Conservation (phyloP, 2,329 filamentous ascomycete species). For the Neofusicoccum parvum region DNA sequence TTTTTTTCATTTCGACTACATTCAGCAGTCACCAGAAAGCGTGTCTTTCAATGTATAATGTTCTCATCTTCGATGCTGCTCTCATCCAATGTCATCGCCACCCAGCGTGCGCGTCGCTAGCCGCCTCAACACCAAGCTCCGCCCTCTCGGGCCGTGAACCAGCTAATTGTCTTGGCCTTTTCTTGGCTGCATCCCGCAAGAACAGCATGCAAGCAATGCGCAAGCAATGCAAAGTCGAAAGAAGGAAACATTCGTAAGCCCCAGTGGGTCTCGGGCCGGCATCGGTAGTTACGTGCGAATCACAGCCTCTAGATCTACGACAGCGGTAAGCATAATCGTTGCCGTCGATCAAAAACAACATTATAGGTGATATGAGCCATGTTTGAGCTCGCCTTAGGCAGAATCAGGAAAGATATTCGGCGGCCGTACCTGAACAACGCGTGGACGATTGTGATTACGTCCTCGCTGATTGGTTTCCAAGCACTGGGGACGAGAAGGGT, state of each 20-base stretch:
- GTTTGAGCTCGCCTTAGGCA: background rate
- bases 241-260: conserved; percentile 17
- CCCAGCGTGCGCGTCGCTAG: background rate
- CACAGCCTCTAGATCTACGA: background rate
- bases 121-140: background rate
- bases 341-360: background rate
- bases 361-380: background rate
- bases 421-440: background rate
- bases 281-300: background rate
- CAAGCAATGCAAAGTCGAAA: background rate
- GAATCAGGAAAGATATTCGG: background rate
- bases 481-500: background rate
- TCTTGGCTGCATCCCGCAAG: conserved; percentile 11
- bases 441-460: background rate
- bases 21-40: background rate
- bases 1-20: too few species aligned
- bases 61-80: background rate
- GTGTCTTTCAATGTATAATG: background rate
- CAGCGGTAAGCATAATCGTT: conserved; percentile 12
- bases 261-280: background rate
- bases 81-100: background rate
- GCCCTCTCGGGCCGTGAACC: background rate
- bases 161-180: background rate
- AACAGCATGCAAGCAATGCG: background rate
- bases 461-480: background rate